Percentiles rank a stretch among this genome's conserved stretches.
These are phyloP conservation scores for Parmelia sp. DNA, from an alignment of 495 filamentous ascomycete species.

Conservation along the genomic window DNA sequence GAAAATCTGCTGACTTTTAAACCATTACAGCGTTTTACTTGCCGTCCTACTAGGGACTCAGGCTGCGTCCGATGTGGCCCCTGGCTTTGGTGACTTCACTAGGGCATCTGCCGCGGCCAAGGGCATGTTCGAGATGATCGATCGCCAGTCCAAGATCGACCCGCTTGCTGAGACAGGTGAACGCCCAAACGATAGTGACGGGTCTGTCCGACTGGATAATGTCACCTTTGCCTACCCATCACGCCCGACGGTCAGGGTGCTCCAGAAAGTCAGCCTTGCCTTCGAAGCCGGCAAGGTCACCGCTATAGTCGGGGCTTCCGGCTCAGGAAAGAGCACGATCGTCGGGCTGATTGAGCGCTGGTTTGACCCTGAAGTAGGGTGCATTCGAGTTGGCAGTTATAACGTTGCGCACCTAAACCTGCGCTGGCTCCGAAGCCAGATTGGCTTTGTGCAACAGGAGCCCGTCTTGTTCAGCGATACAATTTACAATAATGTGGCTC, in stretches of 20 bases:
- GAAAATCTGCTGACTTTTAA: constrained; percentile 34
- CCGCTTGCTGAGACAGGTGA: constrained; percentile 41
- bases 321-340: constrained; percentile 68
- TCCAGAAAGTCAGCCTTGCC: constrained; percentile 44
- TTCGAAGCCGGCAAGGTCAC: constrained; percentile 54
- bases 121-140: constrained; percentile 3
- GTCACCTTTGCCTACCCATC: constrained; percentile 60
- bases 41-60: constrained; percentile 24
- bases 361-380: constrained; percentile 49
- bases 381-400: constrained; percentile 57
- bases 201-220: constrained; percentile 45
- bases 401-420: constrained; percentile 75
- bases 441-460: constrained; percentile 64
- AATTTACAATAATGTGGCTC: neutral
- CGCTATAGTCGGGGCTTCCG: constrained; percentile 62
- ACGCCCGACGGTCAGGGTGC: constrained; percentile 42
- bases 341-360: constrained; percentile 58
- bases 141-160: constrained; percentile 31
- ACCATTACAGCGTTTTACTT: constrained; percentile 51
- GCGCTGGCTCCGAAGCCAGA: constrained; percentile 79
- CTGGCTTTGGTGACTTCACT: constrained; percentile 35
- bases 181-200: constrained; percentile 35
- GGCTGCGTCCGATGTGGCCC: too few relatives aligned
- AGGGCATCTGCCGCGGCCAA: constrained; percentile 34
- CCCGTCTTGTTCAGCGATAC: neutral